These are phyloP conservation scores for Penicillium crustosum DNA, from an alignment of 2,329 filamentous ascomycete genomes.

Conservation along the genomic window DNA sequence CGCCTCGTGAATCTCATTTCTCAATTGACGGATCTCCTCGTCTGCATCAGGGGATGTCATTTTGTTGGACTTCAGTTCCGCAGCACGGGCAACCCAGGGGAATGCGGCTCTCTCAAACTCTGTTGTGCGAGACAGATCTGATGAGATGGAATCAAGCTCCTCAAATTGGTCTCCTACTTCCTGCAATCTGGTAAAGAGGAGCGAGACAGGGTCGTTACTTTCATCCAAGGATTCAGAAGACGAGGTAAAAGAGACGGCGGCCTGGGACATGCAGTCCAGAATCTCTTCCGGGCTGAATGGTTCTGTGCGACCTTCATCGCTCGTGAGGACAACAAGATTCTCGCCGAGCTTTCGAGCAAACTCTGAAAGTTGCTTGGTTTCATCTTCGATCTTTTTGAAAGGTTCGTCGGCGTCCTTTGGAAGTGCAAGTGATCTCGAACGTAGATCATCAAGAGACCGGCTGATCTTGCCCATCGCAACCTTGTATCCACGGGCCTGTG, in stretches of 20 bases:
- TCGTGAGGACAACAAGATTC: slow-evolving; percentile 64
- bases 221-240: slow-evolving; percentile 30
- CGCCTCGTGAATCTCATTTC: slow-evolving; percentile 76
- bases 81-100: slow-evolving; percentile 81
- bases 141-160: slow-evolving; percentile 69
- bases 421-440: slow-evolving; percentile 71
- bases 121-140: slow-evolving; percentile 68
- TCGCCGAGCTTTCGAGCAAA: slow-evolving; percentile 67
- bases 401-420: slow-evolving; percentile 64
- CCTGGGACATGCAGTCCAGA: slow-evolving; percentile 55
- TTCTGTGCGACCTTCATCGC: slow-evolving; percentile 69
- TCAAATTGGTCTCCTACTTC: slow-evolving; percentile 63
- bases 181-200: slow-evolving; percentile 67
- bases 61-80: slow-evolving; percentile 80
- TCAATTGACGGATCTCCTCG: slow-evolving; percentile 76
- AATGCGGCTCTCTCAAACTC: slow-evolving; percentile 75
- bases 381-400: slow-evolving; percentile 69
- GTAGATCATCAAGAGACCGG: slow-evolving; percentile 74
- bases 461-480: slow-evolving; percentile 77
- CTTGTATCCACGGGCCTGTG: slow-evolving; percentile 77
- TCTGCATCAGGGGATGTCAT: slow-evolving; percentile 78
- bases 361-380: slow-evolving; percentile 64
- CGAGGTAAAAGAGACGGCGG: slow-evolving; percentile 27
- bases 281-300: slow-evolving; percentile 68
- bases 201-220: slow-evolving; percentile 62